Evolutionary conservation across 148 eudicot species (phyloP).

Genomic region (Persicaria tinctoria): DNA sequence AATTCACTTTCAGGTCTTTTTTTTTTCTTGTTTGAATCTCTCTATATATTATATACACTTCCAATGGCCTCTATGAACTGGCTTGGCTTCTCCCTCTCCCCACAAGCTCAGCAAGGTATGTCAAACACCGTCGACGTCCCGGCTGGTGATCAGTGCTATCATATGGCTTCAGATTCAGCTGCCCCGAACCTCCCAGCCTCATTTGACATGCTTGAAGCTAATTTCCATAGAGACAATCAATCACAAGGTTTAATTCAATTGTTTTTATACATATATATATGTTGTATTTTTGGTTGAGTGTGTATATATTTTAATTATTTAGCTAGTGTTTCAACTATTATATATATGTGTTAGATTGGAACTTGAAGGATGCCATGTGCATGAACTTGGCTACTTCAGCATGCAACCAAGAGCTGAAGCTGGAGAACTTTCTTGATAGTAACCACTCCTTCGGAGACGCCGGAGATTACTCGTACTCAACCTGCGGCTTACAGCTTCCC

Average conservation of each 20-base stretch:
- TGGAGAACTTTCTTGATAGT: slow-evolving; percentile 7
- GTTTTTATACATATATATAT: neutral
- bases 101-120: slow-evolving; percentile 7
- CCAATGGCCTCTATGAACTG: neutral
- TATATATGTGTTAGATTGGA: slow-evolving; percentile 7
- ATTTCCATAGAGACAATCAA: slow-evolving; percentile 10
- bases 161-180: slow-evolving; percentile 2
- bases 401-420: slow-evolving; percentile 14
- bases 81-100: slow-evolving; percentile 7
- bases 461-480: slow-evolving; percentile 11
- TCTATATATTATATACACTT: neutral
- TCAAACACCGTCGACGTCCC: slow-evolving; percentile 1
- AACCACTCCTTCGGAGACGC: slow-evolving; percentile 2
- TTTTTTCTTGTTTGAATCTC: neutral
- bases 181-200: slow-evolving; percentile 1
- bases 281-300: too few relatives aligned
- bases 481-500: neutral
- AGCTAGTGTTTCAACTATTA: neutral
- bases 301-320: neutral
- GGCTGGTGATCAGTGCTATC: neutral
- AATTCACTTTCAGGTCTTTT: neutral
- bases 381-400: neutral
- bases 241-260: slow-evolving; percentile 2
- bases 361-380: slow-evolving; percentile 10
- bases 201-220: slow-evolving; percentile 7